Base-by-base conservation (phyloP, 1,139 yeast species). In the Scheffersomyces lignicola region DNA sequence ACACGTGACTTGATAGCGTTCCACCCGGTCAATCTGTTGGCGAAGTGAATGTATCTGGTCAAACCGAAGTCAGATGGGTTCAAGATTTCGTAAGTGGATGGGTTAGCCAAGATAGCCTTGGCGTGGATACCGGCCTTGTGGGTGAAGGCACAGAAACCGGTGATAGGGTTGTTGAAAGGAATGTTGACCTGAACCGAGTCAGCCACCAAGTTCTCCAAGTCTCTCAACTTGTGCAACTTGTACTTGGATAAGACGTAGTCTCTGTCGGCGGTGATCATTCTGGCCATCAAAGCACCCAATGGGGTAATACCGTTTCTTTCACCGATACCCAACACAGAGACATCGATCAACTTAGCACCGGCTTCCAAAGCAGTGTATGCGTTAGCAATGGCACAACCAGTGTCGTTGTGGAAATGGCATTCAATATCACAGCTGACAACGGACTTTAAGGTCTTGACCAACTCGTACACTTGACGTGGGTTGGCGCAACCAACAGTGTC, bases 101-200 rank as follows among this genome's bases (percentile, higher is more conserved):
- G 98, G 70, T 92, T 92, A 43, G 98, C 98, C 52, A 92, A 79
- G 54, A 92, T 92, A 40, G 97, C 97, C 77, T 92, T 92, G 56
- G 98, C 97, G 62, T 92, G 98, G 57, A 92, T 90, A 71, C 98
- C 98, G 38, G 98, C 98, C 77, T 92, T 92, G 76, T 92, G 98
- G 38, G 98, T 92, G 71, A 92, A 92, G 36, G 98, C 98, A 74
- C 97, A 92, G 83, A 92, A 92, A 37, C 98, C 98, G 33, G 98
- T 92, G 62, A 92, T 89, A 51, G 97, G 97, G 73, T 92, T 92
- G 78, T 92, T 92, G 76, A 92, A 92, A 43, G 98, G 98, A 57
- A 92, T 80, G 65, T 90, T 90, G 44, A 92, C 96, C 67, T 88
- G 95, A 37, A 92, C 97, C 20, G 97, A 95, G 47, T 90, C 96